These are phyloP conservation scores for Adansonia digitata DNA, from an alignment of 345 rosid species.

Conservation along the genomic window DNA sequence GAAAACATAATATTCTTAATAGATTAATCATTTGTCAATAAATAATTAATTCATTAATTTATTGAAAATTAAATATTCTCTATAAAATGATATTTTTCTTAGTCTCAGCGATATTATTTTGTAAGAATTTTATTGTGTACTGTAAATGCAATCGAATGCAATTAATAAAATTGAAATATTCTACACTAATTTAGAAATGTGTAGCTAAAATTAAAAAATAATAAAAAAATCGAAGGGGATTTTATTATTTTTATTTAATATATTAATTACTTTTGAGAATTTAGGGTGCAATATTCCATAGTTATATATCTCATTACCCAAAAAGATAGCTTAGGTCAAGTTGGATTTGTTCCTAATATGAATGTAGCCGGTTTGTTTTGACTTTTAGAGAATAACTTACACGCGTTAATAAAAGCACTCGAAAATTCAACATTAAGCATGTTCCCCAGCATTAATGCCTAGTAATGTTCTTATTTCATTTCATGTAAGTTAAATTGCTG, in stretches of 20 bases:
- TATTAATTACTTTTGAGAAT: not conserved
- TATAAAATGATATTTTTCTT: too few species aligned
- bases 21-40: too few species aligned
- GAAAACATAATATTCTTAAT: too few species aligned
- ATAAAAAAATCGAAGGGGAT: not conserved
- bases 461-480: not conserved
- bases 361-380: not conserved
- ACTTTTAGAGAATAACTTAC: too few species aligned
- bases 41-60: too few species aligned
- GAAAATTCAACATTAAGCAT: too few species aligned
- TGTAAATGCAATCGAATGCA: not conserved
- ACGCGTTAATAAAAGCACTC: not conserved
- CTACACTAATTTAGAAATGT: not conserved
- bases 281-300: not conserved
- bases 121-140: too few species aligned
- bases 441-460: not conserved
- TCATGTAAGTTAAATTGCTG: not conserved
- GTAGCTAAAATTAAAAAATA: not conserved
- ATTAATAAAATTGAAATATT: not conserved
- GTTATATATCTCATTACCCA: not conserved
- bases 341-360: not conserved
- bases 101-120: too few species aligned
- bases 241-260: too few species aligned
- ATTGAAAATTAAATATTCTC: too few species aligned
- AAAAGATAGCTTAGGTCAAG: not conserved